Base-by-base conservation (phyloP, 176 grass and related monocot genomes). In the Saccharum officinarum region DNA sequence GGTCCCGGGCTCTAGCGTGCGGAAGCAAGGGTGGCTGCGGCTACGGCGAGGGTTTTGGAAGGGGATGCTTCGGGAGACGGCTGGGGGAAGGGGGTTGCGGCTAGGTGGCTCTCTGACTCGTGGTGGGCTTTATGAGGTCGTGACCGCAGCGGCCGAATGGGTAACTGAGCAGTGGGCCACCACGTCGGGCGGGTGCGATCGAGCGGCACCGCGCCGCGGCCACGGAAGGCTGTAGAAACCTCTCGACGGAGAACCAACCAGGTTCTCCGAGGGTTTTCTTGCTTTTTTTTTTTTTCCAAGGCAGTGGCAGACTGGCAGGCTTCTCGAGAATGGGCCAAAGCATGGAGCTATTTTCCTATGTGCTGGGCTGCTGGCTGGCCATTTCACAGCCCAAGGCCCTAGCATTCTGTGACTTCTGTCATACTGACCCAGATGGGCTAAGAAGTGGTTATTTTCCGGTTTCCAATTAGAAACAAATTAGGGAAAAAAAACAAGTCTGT, bases 11-110 rank as follows among this genome's bases (percentile, higher is more conserved):
- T 22, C 41, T 36, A 10, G 67, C 62, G 40, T 20, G 63, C 63
- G 63, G 49, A 61, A 67, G 26, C 26, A 25, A 41, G 37, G 31
- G 64, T 75, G 67, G 79, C 79, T 86, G 77, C 41, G 67, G 74
- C 79, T 86, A 73, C 82, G 59, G 77, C 80, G 22, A 82, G 80
- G 80, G 67, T 82, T 82, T 82, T 82, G 66, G 66, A 23, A 70
- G 66, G 66, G 64, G 79, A 81, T 55, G 65, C 79, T 81, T 81
- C 79, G 49, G 36, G 80, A 71, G 78, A 42, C 64, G 78, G 36
- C 75, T 41, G 41, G 66, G 13, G 22, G 65, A 44, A 49, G 12
- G 45, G 55, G 78, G 79, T 67, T 81, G 41, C 3, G 61, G 61
- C 77, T 8, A n/a, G 62, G 28, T 36, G 20, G 55, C 55, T n/a